Base-by-base conservation (phyloP, 805 yeast genomes). In the Candida ovalis region DNA sequence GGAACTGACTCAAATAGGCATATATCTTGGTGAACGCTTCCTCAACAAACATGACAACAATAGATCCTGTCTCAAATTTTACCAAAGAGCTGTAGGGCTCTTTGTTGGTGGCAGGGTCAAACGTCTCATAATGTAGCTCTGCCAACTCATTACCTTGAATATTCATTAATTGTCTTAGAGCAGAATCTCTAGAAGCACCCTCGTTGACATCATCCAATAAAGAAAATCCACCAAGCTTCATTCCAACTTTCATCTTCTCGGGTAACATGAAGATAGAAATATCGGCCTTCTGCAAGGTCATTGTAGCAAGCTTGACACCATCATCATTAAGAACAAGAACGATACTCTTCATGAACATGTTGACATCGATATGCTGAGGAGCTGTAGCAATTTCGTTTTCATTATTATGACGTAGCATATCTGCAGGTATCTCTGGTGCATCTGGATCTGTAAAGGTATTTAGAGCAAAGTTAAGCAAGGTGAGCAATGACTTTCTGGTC, bases 361-460 rank as follows among this genome's bases (percentile, higher is more conserved):
- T 73, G 27, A 91, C 84, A 46, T 81, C 80, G 32, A 90, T 84
- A 57, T 82, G 86, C 56, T 85, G 88, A 0, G 95, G 94, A 0
- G 90, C 76, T 15, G 75, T 73, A 12, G 75, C 81, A 22, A 67
- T 71, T 51, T 77, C 78, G 33, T 75, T 69, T n/a, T 74, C 79
- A 52, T 77, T 77, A 57, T 84, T 84, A 57, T 86, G 91, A 47
- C 84, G 80, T 49, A 86, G 70, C 27, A 73, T 81, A 68, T 84
- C 91, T 0, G 90, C 84, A 0, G 88, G 87, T 1, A 81, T 70
- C 39, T 80, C 81, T 5, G 78, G 79, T 1, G 86, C 83, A 52
- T 80, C 76, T 0, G 96, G 96, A 64, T 84, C 84, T 0, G 97
- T 86, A 63, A 94, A 94, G 0, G 98, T 94, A 40, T 89, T 86